Conservation (phyloP, 1,284 basidiomycete genomes). For the Malassezia slooffiae region DNA sequence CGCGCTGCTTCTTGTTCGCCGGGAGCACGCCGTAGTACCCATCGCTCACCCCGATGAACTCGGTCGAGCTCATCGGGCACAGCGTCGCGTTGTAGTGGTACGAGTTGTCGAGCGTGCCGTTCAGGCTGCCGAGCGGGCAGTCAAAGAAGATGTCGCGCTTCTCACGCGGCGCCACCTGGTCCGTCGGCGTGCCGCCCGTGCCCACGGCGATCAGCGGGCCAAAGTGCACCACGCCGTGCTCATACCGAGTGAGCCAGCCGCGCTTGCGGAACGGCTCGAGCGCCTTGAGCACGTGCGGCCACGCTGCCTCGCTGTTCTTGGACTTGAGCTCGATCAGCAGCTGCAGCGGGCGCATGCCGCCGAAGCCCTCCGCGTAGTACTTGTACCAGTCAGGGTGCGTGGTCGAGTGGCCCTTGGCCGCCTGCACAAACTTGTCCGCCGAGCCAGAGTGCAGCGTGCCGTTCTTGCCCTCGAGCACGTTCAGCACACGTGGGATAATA, state of each 20-base stretch:
- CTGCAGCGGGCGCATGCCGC: conserved; percentile 21
- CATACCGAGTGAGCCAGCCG: conserved; percentile 24
- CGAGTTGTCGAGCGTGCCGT: conserved; percentile 9
- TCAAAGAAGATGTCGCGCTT: conserved; percentile 26
- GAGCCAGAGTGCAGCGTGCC: conserved; percentile 18
- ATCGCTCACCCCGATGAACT: conserved; percentile 1
- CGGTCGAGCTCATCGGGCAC: conserved; percentile 20
- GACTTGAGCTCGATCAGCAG: conserved; percentile 37
- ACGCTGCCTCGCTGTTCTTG: conserved; percentile 19
- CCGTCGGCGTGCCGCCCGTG: conserved; percentile 31
- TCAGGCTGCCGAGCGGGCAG: conserved; percentile 21
- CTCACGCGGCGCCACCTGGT: conserved; percentile 14
- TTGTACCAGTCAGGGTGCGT: conserved; percentile 7
- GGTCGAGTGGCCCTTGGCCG: conserved; percentile 12
- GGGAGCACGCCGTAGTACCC: conserved; percentile 17
- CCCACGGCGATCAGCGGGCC: conserved; percentile 27
- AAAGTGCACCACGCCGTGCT: conserved; percentile 12
- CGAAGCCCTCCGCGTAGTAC: conserved; percentile 21
- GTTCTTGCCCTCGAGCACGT: conserved; percentile 19
- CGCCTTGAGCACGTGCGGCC: conserved; percentile 16
- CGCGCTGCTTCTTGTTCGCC: conserved; percentile 6
- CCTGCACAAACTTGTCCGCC: conserved; percentile 12
- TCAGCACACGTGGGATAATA: conserved; percentile 23
- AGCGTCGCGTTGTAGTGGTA: conserved; percentile 26
- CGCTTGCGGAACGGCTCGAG: conserved; percentile 20